Percentiles rank a stretch among this genome's conserved stretches.
These are phyloP conservation scores for Rhizomucor pusillus DNA, from an alignment of 371 early-diverging fungal genomes.

Conservation along the genomic window DNA sequence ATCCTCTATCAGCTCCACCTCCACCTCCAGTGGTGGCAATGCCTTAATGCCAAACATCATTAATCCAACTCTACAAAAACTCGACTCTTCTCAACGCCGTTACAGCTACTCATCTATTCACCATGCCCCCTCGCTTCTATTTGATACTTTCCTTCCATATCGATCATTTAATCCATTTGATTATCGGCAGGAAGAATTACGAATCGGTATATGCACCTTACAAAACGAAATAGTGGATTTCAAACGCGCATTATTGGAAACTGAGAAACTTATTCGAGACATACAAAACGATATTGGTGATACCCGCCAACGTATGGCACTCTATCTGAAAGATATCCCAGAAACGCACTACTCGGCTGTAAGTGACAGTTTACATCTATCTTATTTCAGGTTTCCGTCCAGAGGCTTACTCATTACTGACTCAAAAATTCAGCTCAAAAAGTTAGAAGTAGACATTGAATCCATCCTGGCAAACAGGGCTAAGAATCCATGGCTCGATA, in stretches of 20 bases:
- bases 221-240: slow-evolving; percentile 22
- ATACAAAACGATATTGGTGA: slow-evolving; percentile 38
- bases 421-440: slow-evolving; percentile 34
- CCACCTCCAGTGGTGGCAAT: slow-evolving; percentile 2
- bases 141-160: slow-evolving; percentile 18
- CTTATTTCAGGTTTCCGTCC: background rate
- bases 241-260: slow-evolving; percentile 21
- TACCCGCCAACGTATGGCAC: slow-evolving; percentile 29
- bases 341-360: slow-evolving; percentile 43
- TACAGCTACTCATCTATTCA: slow-evolving; percentile 7
- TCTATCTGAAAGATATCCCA: slow-evolving; percentile 42
- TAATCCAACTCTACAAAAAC: background rate
- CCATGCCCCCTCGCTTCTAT: slow-evolving; percentile 14
- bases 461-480: slow-evolving; percentile 45
- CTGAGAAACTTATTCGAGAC: slow-evolving; percentile 32
- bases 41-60: background rate
- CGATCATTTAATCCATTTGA: slow-evolving; percentile 23
- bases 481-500: slow-evolving; percentile 49
- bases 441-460: slow-evolving; percentile 44
- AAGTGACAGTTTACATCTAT: slow-evolving; percentile 11
- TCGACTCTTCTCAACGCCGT: background rate
- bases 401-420: background rate
- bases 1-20: slow-evolving; percentile 7
- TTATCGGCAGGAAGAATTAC: slow-evolving; percentile 25
- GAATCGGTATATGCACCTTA: slow-evolving; percentile 17